Evolutionary conservation across 345 rosid genomes (phyloP).

Genomic region (Hibiscus syriacus): DNA sequence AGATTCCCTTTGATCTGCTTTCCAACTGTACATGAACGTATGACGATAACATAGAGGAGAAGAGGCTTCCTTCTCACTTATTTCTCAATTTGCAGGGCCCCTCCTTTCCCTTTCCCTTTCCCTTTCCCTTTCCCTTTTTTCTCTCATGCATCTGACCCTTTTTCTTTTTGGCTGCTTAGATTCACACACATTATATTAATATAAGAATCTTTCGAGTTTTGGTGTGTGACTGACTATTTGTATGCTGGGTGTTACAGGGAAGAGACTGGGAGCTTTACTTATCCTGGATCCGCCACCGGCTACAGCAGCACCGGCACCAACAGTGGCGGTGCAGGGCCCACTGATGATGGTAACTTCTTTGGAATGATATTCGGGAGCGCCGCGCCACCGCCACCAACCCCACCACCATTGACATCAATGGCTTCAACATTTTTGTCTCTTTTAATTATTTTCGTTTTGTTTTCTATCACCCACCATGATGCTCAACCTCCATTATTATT

Average conservation of each 20-base stretch:
- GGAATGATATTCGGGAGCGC: no score
- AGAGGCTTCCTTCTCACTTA: no score
- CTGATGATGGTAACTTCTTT: no score
- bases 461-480: slow-evolving; percentile 24
- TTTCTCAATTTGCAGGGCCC: background rate
- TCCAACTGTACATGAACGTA: background rate
- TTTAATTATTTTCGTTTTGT: slow-evolving; percentile 36
- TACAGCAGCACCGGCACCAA: no score
- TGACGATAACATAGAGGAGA: background rate
- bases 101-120: no score
- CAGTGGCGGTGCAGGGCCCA: no score
- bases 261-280: no score
- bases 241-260: no score
- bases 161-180: background rate
- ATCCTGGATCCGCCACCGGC: no score
- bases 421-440: slow-evolving; percentile 33
- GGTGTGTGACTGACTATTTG: no score
- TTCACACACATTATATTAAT: no score
- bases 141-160: background rate
- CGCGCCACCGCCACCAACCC: slow-evolving; percentile 14
- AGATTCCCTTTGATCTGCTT: slow-evolving; percentile 21
- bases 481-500: slow-evolving; percentile 25
- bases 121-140: background rate
- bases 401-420: slow-evolving; percentile 16
- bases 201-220: no score